Evolutionary conservation across 306 rosid species (phyloP), one percentile per base, ranked within the genome.

Genomic region (Cucumis hystrix): DNA sequence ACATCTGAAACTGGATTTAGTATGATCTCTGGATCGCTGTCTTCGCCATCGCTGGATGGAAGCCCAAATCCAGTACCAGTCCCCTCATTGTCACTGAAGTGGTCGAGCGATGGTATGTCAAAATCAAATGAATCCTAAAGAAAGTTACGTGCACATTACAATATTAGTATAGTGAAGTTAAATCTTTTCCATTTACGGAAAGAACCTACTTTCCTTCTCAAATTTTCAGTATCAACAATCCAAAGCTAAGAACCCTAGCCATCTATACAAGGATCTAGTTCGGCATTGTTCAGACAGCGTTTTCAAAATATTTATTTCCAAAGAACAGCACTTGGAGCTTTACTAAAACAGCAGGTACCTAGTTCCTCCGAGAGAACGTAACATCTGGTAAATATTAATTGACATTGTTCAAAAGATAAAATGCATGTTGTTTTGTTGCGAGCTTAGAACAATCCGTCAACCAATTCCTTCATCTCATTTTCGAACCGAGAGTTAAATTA

Each of bases 41-140:
- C 93, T 70, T 93, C 98, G 11, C 85, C 91, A 0, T 92, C 96
- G 61, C 97, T 94, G 55, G 95, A 92, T 52, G 88, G 91, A 77
- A 83, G 33, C 30, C 55, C 75, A 37, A 77, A 83, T 16, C 85
- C 87, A 56, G 77, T 12, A 60, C 75, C 10, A 55, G 86, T 37
- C 70, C 49, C 88, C 41, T 79, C 95, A 77, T 76, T 81, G 39
- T 75, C 77, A 33, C 80, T 80, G 93, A 89, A 88, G 80, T 89
- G 88, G 84, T 90, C 86, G 66, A 87, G 81, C 10, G 83, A 40
- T 1, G 95, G 82, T 17, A 86, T 45, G 80, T 75, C 95, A 82
- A 86, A 81, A 80, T 82, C 95, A 82, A 86, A 81, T 4, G 90
- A 84, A 86, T 86, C 95, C 98, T 94, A 80, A 49, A 65, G 43